A percentile compares a stretch with the other conserved stretches of the same genome.
phyloP scores from a whole-genome alignment of 495 filamentous ascomycete species.

The Aspergillus funiculosus region DNA sequence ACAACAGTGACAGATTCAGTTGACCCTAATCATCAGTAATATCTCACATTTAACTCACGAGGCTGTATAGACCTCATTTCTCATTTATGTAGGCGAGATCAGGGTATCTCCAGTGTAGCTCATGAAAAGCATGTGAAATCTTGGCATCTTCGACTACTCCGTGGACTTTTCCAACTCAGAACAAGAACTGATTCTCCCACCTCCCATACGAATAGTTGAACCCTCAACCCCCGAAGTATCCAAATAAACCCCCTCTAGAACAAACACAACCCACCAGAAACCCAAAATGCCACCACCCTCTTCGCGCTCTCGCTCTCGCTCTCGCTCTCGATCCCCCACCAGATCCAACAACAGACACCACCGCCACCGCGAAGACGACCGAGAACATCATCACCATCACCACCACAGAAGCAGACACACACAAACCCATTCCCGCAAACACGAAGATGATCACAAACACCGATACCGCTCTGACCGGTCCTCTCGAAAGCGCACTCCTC shows the following conservation, averaged over 20 bases:
- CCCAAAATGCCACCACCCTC: slow-evolving; percentile 5
- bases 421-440: slow-evolving; percentile 26
- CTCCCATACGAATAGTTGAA: too few relatives aligned
- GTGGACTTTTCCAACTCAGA: too few relatives aligned
- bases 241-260: not conserved
- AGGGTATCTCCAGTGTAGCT: too few relatives aligned
- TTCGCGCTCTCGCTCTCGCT: slow-evolving; percentile 14
- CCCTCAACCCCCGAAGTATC: too few relatives aligned
- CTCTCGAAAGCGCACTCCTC: slow-evolving; percentile 11
- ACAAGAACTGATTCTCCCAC: too few relatives aligned
- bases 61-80: too few relatives aligned
- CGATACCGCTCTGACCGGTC: slow-evolving; percentile 21
- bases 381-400: slow-evolving; percentile 18
- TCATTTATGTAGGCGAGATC: too few relatives aligned
- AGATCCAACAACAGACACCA: slow-evolving; percentile 15
- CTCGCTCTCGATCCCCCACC: slow-evolving; percentile 24
- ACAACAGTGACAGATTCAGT: too few relatives aligned
- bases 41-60: too few relatives aligned
- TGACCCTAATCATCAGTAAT: too few relatives aligned
- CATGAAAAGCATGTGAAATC: slow-evolving; percentile 2
- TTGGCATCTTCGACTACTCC: slow-evolving; percentile 8
- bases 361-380: slow-evolving; percentile 21
- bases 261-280: not conserved
- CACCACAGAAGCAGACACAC: slow-evolving; percentile 12
- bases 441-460: too few relatives aligned